Conservation (phyloP, 1,284 basidiomycete species). For the Porphyrellus sp. region DNA sequence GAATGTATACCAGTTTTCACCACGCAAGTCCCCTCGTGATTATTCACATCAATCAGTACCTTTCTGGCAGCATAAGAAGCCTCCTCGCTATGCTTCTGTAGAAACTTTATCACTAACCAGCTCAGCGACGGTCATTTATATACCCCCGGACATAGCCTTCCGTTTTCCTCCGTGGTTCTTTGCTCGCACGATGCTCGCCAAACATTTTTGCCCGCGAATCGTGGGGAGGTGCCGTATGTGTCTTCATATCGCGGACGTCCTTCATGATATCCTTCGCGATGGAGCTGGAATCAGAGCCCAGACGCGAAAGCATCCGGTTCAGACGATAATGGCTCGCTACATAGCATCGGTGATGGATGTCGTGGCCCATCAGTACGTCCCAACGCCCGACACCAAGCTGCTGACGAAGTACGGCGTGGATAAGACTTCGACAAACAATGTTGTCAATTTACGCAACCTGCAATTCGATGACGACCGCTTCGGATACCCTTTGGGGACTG, state of each 20-base stretch:
- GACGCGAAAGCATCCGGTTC: constrained; percentile 1
- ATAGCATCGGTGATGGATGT: constrained; percentile 10
- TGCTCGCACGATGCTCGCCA: constrained; percentile 5
- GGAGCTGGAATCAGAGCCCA: background rate
- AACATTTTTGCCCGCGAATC: background rate
- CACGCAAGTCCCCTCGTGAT: background rate
- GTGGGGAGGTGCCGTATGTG: constrained; percentile 1
- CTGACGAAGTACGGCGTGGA: background rate
- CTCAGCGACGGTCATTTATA: constrained; percentile 19
- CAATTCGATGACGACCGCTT: background rate
- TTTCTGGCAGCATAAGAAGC: background rate
- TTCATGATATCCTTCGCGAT: background rate
- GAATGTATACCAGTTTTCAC: background rate
- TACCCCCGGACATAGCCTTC: constrained; percentile 8
- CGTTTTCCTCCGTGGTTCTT: background rate
- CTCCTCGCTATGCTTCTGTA: background rate
- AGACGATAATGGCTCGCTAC: background rate
- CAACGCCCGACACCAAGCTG: background rate
- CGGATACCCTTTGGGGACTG: background rate
- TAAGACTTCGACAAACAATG: background rate
- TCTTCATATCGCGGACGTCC: background rate
- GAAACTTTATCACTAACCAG: constrained; percentile 14
- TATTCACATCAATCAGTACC: background rate
- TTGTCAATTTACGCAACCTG: background rate
- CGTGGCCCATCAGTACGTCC: constrained; percentile 5